Conservation (phyloP, 306 rosid genomes). For the Abrus precatorius region DNA sequence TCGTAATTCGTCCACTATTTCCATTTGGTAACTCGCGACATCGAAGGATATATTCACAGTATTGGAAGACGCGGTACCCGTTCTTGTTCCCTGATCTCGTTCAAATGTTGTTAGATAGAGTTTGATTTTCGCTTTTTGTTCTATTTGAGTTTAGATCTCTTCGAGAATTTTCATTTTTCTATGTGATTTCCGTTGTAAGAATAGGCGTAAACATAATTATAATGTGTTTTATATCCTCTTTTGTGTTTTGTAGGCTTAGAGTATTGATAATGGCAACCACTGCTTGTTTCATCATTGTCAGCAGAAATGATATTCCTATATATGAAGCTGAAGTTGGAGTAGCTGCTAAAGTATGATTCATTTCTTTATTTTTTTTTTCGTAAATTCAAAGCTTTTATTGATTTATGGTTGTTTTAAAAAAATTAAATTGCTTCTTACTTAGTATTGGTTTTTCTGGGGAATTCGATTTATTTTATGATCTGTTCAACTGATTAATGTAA, state of each 20-base stretch:
- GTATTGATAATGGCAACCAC: constrained; percentile 76
- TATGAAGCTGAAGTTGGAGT: constrained; percentile 99
- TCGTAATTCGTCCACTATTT: neutral
- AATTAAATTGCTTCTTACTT: neutral
- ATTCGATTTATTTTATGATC: neutral
- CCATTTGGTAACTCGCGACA: constrained; percentile 1
- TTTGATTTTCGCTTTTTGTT: neutral
- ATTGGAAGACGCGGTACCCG: neutral
- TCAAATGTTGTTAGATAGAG: neutral
- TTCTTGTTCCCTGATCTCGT: constrained; percentile 15
- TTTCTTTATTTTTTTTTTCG: neutral
- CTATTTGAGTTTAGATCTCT: constrained; percentile 22
- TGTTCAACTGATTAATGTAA: constrained; percentile 25
- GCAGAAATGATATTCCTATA: constrained; percentile 95
- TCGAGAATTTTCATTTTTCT: neutral
- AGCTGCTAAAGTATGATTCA: constrained; percentile 76
- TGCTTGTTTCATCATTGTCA: constrained; percentile 96
- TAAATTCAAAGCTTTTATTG: constrained; percentile 5
- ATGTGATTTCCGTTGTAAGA: constrained; percentile 9
- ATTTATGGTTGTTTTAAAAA: neutral
- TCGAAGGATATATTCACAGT: constrained; percentile 9
- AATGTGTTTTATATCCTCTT: neutral
- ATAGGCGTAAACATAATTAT: neutral
- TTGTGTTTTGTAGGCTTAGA: constrained; percentile 19
- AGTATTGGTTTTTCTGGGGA: constrained; percentile 28